Base-by-base conservation (phyloP, 1,284 basidiomycete genomes). In the Trametes versicolor region DNA sequence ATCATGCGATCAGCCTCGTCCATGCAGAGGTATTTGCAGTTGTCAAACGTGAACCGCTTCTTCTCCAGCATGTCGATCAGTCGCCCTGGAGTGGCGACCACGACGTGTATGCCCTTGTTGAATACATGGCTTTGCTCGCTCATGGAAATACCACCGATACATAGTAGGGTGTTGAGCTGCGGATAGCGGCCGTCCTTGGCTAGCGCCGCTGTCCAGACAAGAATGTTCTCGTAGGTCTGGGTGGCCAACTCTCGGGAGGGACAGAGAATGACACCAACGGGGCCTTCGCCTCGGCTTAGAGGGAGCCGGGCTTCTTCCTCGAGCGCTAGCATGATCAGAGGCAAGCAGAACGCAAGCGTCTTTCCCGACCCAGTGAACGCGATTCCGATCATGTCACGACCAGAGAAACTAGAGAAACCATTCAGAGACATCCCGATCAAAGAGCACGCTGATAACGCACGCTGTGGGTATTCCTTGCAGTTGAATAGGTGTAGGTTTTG, bases 1-100 rank as follows among this genome's bases (percentile, higher is more conserved):
- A 99, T 97, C 98, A 99, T 99, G 58, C 98, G 85, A 80, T 99
- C 98, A 0, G 98, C 98, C 80, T 99, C 98, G 80, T 99, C 98
- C 89, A 99, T 95, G 76, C 97, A 99, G 5, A 99, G 82, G 77
- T 92, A 99, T 80, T 94, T 95, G 88, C 95, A 97, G 71, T 92
- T 92, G 65, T 95, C 92, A 71, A 99, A 92, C 2, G 91, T 95
- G 73, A 99, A 93, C 69, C 91, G 87, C 75, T 90, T 93, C 84
- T 98, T 98, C 79, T 97, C 95, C 66, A 99, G 82, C 88, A 99
- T 99, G 79, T 99, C 98, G 73, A 99, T 99, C 55, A 98, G 82
- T 68, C 96, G 88, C 62, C 96, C 96, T 1, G 96, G 96, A 2
- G 98, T 99, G 39, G 98, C 98, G 43, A 99, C 95, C 68, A 98